Conservation (phyloP, 2,329 filamentous ascomycete species). For the Bimuria novae-zelandiae region DNA sequence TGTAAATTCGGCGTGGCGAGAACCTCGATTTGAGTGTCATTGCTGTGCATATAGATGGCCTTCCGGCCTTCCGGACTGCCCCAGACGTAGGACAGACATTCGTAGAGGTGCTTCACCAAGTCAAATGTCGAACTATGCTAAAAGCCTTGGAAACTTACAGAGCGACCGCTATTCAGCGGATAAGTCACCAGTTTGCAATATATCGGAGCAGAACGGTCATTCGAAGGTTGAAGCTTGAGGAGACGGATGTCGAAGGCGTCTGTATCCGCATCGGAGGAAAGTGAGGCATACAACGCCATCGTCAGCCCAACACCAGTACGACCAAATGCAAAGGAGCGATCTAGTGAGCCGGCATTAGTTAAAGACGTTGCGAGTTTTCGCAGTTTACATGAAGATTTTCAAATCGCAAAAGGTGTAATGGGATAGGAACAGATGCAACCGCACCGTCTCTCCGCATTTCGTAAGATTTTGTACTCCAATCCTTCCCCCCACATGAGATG, state of each 20-base stretch:
- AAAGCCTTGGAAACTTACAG: neutral
- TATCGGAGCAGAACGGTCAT: neutral
- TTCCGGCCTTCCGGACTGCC: neutral
- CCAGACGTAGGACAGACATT: slow-evolving; percentile 8
- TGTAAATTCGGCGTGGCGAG: neutral
- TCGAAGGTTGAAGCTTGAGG: slow-evolving; percentile 6
- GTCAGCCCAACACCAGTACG: neutral
- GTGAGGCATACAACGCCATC: neutral
- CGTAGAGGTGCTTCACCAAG: neutral
- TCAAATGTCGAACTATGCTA: neutral
- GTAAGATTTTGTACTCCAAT: no score
- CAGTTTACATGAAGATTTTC: no score
- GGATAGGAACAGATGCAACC: no score
- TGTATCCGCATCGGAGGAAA: neutral
- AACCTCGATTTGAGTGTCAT: neutral
- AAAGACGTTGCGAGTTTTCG: no score
- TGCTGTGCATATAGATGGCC: neutral
- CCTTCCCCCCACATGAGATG: no score
- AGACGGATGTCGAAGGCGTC: neutral
- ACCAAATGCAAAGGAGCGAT: no score
- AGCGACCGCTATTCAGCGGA: neutral
- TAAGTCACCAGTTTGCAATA: slow-evolving; percentile 2
- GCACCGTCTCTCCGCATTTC: no score
- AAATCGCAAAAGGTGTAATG: no score
- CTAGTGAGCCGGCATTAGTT: no score